Base-by-base conservation (phyloP, 495 filamentous ascomycete species). In the Hypomontagnella monticulosa region DNA sequence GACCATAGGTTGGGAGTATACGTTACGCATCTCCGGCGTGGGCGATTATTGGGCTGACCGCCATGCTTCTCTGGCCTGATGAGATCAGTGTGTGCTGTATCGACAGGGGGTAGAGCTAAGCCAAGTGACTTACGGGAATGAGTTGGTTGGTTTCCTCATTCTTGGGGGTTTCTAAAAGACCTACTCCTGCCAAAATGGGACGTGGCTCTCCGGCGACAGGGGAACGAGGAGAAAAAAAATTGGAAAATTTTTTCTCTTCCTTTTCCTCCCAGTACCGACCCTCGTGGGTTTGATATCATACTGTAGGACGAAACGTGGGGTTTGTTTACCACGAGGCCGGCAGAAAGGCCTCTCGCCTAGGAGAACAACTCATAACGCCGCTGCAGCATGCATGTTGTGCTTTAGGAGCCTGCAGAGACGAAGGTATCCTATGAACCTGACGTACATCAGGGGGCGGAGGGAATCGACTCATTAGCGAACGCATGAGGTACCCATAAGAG, bases 251-350 rank as follows among this genome's bases (percentile, higher is more conserved):
- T 61, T 62, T 38, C 36, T 47, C 49, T 33, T 27, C 14, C 47
- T 57, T 34, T 32, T 55, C 33, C 56, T 63, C 44, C 54, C 64
- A 48, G 55, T 46, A 33, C 12, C 27, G 37, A 60, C 59, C 57
- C 51, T 69, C 60, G 60, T 57, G 46, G 51, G 51, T 69, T 69
- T 63, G 60, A 64, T 69, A 64, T 69, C 60, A 69, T 69, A 64
- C 50, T 50, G 56, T 69, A 69, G 60, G 60, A 69, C 66, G 60
- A 69, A 69, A 69, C 66, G 66, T 70, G 67, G 67, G 67, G 67
- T 70, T 67, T 58, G 51, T 63, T 57, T 61, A 58, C 66, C 65
- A 68, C 49, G 59, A 50, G 59, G 58, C 50, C 65, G 66, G 66
- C 66, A 69, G 66, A 64, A 63, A 43, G 50, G 50, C 55, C 55